phyloP scores from a whole-genome alignment of 352 stramenopile species.

The Globisporangium viniferum region DNA sequence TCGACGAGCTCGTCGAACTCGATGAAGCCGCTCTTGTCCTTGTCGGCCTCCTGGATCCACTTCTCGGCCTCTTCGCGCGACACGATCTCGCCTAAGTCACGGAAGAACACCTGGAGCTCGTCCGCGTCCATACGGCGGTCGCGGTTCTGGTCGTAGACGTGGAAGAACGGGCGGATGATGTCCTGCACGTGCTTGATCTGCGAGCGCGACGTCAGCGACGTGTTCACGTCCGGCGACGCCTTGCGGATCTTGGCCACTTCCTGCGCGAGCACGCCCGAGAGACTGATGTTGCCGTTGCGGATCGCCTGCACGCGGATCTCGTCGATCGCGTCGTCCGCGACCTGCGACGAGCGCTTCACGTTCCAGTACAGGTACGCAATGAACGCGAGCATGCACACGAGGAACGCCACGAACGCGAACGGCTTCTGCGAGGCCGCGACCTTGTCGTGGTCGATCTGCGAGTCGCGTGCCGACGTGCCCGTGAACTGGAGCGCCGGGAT shows the following conservation, averaged over 20 bases:
- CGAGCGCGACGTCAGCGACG: constrained; percentile 48
- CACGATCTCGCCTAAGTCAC: constrained; percentile 92
- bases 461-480: constrained; percentile 51
- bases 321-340: constrained; percentile 64
- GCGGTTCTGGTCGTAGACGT: constrained; percentile 90
- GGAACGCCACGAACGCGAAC: constrained; percentile 87
- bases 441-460: constrained; percentile 54
- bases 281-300: constrained; percentile 64
- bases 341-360: constrained; percentile 70
- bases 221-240: constrained; percentile 30
- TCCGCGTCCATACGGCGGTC: constrained; percentile 88
- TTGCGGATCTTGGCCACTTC: constrained; percentile 74
- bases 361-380: constrained; percentile 92
- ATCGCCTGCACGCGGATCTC: constrained; percentile 74
- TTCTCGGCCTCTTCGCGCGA: constrained; percentile 66
- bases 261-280: constrained; percentile 75
- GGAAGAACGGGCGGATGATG: constrained; percentile 93
- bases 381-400: constrained; percentile 90
- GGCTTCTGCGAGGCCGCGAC: constrained; percentile 86
- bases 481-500: constrained; percentile 91
- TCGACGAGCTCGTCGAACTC: constrained; percentile 95
- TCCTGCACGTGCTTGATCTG: constrained; percentile 83
- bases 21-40: constrained; percentile 89
- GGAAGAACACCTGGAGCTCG: constrained; percentile 92
- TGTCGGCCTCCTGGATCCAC: constrained; percentile 90